Conservation (phyloP, 257 asterid genomes). For the Penstemon newberryi region DNA sequence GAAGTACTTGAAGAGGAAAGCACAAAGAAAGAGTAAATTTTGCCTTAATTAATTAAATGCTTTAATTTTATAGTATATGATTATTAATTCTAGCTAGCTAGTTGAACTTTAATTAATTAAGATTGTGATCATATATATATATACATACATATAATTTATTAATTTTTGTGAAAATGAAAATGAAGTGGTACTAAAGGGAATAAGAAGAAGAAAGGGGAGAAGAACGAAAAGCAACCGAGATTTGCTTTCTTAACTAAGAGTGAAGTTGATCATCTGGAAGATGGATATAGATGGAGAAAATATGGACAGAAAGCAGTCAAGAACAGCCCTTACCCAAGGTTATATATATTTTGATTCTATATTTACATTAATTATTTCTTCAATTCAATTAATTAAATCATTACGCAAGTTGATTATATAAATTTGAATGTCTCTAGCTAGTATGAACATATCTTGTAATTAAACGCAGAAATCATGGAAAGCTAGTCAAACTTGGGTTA, state of each 20-base stretch:
- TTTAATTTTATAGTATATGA: too few species aligned
- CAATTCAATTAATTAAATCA: neutral
- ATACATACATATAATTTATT: too few species aligned
- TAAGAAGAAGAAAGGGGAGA: constrained; percentile 66
- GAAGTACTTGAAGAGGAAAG: constrained; percentile 38
- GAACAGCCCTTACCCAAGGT: constrained; percentile 90
- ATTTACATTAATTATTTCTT: neutral
- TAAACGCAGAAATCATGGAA: too few species aligned
- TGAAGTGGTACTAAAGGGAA: constrained; percentile 37
- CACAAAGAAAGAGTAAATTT: constrained; percentile 58
- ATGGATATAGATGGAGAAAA: constrained; percentile 43
- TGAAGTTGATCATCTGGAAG: constrained; percentile 86
- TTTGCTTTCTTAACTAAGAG: constrained; percentile 91
- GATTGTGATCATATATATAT: neutral
- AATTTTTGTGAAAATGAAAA: constrained; percentile 2
- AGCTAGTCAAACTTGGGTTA: too few species aligned
- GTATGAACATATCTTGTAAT: too few species aligned
- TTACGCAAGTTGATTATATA: neutral
- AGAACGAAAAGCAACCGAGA: constrained; percentile 63
- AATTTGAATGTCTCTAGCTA: neutral
- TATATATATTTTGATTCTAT: neutral
- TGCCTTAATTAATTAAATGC: neutral
- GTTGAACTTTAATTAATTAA: neutral
- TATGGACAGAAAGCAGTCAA: constrained; percentile 81
- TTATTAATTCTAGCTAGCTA: too few species aligned